These are phyloP conservation scores for Globisporangium apiculatum DNA, from an alignment of 352 stramenopile genomes.

Conservation along the genomic window DNA sequence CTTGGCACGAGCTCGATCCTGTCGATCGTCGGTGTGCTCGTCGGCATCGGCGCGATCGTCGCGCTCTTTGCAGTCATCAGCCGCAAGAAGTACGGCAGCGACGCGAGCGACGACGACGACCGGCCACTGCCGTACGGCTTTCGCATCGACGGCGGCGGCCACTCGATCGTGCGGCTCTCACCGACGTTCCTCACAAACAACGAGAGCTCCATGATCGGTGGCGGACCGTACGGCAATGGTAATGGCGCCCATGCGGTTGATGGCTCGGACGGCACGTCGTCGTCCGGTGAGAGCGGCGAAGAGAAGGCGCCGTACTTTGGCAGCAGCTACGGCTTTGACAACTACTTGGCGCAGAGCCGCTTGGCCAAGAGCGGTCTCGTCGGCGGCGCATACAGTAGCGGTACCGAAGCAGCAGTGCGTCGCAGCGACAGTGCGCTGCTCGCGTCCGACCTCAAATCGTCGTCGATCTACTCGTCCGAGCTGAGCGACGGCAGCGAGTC, in stretches of 20 bases:
- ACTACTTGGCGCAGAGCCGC: constrained; percentile 9
- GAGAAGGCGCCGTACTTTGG: constrained; percentile 12
- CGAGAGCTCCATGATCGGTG: constrained; percentile 23
- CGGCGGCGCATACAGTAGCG: not conserved
- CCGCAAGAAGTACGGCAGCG: constrained; percentile 48
- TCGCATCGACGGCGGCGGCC: constrained; percentile 25
- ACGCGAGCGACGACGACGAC: constrained; percentile 30
- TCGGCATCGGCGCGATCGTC: constrained; percentile 49
- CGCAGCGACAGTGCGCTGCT: constrained; percentile 8
- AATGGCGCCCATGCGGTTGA: not conserved
- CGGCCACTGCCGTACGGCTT: constrained; percentile 34
- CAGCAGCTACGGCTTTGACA: constrained; percentile 13
- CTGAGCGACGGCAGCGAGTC: constrained; percentile 47
- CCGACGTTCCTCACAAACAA: constrained; percentile 47
- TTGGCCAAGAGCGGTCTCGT: not conserved
- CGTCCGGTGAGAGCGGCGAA: constrained; percentile 15
- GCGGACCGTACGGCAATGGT: constrained; percentile 1
- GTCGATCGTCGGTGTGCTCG: constrained; percentile 62
- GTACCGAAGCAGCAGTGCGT: no score
- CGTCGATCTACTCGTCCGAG: constrained; percentile 35
- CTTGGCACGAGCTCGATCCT: constrained; percentile 58
- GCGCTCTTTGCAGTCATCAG: constrained; percentile 52
- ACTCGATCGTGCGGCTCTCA: constrained; percentile 37
- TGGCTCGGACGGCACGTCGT: constrained; percentile 13
- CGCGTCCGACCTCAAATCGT: constrained; percentile 16